phyloP scores from a whole-genome alignment of 1,284 basidiomycete genomes.

The Ustilago esculenta region DNA sequence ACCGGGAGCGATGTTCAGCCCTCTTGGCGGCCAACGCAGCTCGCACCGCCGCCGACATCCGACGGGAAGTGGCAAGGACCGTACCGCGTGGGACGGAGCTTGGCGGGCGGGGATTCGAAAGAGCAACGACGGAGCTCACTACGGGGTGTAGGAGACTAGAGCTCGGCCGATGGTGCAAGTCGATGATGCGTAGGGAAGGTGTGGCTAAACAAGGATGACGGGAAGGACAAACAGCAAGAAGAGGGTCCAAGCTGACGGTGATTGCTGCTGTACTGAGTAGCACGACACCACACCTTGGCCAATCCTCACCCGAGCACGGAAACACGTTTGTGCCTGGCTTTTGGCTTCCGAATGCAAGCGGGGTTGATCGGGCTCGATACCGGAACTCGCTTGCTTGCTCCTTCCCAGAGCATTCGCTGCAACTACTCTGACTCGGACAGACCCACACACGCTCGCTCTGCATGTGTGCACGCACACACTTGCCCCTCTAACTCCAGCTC shows the following conservation, averaged over 20 bases:
- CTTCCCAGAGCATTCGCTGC: no score
- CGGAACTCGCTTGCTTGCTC: not conserved
- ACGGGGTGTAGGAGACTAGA: no score
- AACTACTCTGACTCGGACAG: not conserved
- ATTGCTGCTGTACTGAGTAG: not conserved
- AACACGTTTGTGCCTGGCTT: not conserved
- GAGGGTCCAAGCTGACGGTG: conserved; percentile 1
- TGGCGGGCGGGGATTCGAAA: not conserved
- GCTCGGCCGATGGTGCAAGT: not conserved
- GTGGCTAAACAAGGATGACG: not conserved
- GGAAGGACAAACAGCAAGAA: not conserved
- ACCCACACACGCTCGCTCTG: no score
- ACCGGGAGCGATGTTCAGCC: conserved; percentile 42
- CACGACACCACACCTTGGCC: conserved; percentile 7
- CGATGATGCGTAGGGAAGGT: not conserved
- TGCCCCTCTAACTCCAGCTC: no score
- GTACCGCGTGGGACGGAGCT: not conserved
- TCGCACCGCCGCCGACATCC: conserved; percentile 56
- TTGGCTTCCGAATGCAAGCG: not conserved
- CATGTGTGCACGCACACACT: no score
- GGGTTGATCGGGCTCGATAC: not conserved
- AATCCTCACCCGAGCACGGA: not conserved
- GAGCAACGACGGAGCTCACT: not conserved
- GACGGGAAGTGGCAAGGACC: conserved; percentile 8
- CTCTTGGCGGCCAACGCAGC: conserved; percentile 54